Evolutionary conservation across 2,329 filamentous ascomycete species (phyloP), one percentile per base, ranked within the genome.

Genomic region (Penicillium corylophilum): DNA sequence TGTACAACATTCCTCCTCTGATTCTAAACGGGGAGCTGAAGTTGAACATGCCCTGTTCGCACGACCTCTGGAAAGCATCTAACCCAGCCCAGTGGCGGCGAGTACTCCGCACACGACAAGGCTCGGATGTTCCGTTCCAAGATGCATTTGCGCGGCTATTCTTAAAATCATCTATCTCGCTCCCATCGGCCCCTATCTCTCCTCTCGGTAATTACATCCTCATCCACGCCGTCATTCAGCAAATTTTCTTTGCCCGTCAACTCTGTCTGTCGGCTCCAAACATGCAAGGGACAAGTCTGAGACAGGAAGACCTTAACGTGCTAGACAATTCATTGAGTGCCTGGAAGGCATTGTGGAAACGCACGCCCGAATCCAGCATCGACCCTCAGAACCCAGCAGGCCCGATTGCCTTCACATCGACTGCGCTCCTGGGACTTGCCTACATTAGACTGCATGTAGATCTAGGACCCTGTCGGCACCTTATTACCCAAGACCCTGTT

Each of bases 1-100:
- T 82, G 59, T 85, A 83, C 70, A 81, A 84, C 63, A 80, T 83
- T 13, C 80, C 82, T 24, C 82, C 82, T 0, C 70, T 82, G 39
- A 77, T 85, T 23, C 62, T 82, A 46, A 83, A 80, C 59, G 74
- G 74, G 28, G 79, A 84, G 64, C 64, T 84, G 45, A 77, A 76
- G 46, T 64, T 83, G 55, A 75, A 76, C 45, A 75, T 85, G 57
- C 82, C 82, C 0, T 80, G 77, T 54, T 77, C 75, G 41, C 77
- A 77, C 29, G 76, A 78, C 22, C 76, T 81, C 51, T 85, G 81
- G 77, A 80, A 79, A 59, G 80, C 82, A 2, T 68, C 70, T 10
- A 79, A 74, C 33, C 74, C 77, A 15, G 59, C 69, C 16, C 71
- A 78, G 52, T 84, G 82, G 82, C 71, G 71, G 15, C 69, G 71